A percentile compares a stretch with the other conserved stretches of the same genome.
phyloP scores from a whole-genome alignment of 257 asterid species.

The Nicotiana knightiana region DNA sequence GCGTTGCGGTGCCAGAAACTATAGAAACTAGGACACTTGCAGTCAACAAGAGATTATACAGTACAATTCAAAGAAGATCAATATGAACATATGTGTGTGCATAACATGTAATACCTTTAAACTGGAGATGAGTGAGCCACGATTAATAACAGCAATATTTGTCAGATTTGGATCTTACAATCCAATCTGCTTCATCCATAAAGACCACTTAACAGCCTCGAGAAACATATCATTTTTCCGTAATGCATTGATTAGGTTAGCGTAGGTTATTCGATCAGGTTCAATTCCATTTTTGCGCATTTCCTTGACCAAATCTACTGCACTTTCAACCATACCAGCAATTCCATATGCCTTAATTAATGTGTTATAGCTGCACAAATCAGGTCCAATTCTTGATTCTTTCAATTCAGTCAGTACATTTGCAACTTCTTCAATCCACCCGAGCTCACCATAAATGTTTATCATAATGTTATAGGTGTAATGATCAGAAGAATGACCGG shows the following conservation, averaged over 20 bases:
- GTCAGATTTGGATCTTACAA: constrained; percentile 22
- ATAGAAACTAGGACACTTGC: not conserved
- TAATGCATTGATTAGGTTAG: constrained; percentile 58
- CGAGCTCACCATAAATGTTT: constrained; percentile 69
- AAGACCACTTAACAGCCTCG: constrained; percentile 97
- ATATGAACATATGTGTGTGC: not conserved
- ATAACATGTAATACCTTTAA: not conserved
- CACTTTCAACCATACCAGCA: constrained; percentile 83
- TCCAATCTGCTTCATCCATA: constrained; percentile 95
- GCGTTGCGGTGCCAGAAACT: not conserved
- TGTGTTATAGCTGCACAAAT: constrained; percentile 83
- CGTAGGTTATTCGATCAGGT: constrained; percentile 67
- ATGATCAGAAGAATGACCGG: constrained; percentile 47
- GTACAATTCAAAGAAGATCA: not conserved
- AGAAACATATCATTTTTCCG: constrained; percentile 71
- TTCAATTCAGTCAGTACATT: constrained; percentile 50
- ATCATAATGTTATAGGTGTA: constrained; percentile 74
- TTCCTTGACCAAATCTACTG: constrained; percentile 71
- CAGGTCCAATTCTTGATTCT: constrained; percentile 53
- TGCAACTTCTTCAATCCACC: constrained; percentile 77
- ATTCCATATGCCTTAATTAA: constrained; percentile 88
- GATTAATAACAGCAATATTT: not conserved
- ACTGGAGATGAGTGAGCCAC: not conserved
- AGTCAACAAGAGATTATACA: not conserved
- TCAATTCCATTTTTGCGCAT: constrained; percentile 69